Evolutionary conservation across 257 asterid species (phyloP).

Genomic region (Paraleonurus japonicus): DNA sequence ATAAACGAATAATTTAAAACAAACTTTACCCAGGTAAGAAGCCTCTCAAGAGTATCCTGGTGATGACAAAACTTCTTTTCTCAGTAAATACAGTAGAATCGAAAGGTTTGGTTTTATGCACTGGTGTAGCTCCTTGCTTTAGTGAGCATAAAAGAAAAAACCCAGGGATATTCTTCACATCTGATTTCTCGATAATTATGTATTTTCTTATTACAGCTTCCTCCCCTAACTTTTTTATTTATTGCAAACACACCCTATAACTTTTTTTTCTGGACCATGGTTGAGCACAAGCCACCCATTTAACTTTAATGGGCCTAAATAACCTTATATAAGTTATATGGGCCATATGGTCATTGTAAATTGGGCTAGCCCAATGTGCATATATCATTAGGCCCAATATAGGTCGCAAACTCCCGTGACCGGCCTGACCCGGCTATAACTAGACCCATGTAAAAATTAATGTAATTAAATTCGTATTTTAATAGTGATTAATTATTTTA

Average conservation of each 20-base stretch:
- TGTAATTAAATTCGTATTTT: no score
- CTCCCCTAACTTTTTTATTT: background rate
- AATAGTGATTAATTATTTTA: no score
- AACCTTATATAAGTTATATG: no score
- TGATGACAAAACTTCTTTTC: background rate
- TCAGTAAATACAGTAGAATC: background rate
- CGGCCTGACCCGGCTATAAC: no score
- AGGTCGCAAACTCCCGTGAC: no score
- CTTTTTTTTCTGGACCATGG: background rate
- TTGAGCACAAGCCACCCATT: no score
- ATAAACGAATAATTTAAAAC: background rate
- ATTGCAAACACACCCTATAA: background rate
- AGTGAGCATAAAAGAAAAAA: constrained; percentile 25
- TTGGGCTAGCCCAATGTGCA: background rate
- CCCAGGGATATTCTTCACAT: constrained; percentile 34
- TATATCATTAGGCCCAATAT: no score
- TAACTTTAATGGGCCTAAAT: background rate
- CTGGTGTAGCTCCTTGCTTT: background rate
- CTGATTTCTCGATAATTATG: background rate
- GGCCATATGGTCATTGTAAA: background rate
- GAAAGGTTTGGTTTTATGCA: background rate
- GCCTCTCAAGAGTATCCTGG: background rate
- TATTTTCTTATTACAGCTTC: background rate
- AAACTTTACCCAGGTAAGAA: background rate
- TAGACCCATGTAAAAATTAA: no score